Base-by-base conservation (phyloP, 345 rosid genomes). In the Camelina neglecta region DNA sequence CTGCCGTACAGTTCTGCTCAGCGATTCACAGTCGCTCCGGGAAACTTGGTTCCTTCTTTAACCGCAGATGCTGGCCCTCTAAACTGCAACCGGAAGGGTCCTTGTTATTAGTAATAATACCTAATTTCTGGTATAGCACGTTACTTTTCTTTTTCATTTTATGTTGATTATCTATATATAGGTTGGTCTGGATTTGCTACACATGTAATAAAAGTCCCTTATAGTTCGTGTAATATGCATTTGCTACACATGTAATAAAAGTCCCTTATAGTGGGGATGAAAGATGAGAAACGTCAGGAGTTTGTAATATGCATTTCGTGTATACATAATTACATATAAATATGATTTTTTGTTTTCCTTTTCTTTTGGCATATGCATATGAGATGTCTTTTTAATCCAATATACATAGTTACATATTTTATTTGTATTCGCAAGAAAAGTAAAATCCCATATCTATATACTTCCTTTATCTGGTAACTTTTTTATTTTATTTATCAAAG, bases 21-120 rank as follows among this genome's bases (percentile, higher is more conserved):
- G 42, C 79, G 84, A 5, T 85, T 90, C 44, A 62, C 64, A 15
- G 93, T 85, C 8, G 85, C 87, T 26, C 75, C 90, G 2, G 94
- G 96, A 35, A 59, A 83, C 24, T 63, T 79, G 80, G 87, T 84
- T 74, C 93, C 96, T 59, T 82, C 84, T 44, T 81, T 92, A 66
- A 94, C 97, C 15, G 69, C 87, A 3, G 80, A 86, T 21, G 90
- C 98, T 12, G 97, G 97, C 21, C 92, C 89, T 74, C 80, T 94
- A 8, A 55, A 47, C n/a, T 89, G 91, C 68, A 23, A 62, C 15
- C 48, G 20, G 10, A 76, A 83, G 16, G 73, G 72, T 61, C 67
- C 86, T 60, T 87, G 93, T 74, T 78, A 51, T 45, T 79, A 74
- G 38, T 21, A 54, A 2, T 42, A 42, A 42, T 23, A 69, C 42